A percentile compares a stretch with the other conserved stretches of the same genome.
Conservation (phyloP, 805 yeast species). For the Kuraishia hungarica region DNA sequence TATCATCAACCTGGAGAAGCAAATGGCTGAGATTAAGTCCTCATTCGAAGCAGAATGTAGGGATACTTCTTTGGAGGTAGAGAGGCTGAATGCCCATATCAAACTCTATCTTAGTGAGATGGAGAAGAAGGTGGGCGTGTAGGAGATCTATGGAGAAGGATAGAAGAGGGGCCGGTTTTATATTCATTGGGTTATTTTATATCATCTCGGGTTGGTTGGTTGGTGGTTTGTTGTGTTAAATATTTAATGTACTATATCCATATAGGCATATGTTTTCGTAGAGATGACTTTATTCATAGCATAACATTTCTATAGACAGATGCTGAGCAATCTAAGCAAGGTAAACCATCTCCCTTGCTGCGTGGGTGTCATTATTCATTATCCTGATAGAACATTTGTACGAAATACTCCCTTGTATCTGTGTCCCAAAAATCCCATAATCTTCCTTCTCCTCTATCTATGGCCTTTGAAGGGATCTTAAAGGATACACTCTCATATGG, state of each 20-base stretch:
- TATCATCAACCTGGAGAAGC: constrained; percentile 34
- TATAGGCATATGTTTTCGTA: too few species aligned
- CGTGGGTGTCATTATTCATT: not conserved
- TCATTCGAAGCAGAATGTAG: constrained; percentile 45
- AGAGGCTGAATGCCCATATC: constrained; percentile 46
- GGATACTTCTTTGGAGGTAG: constrained; percentile 43
- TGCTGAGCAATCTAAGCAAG: too few species aligned
- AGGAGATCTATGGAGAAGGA: not conserved
- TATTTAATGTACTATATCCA: not conserved
- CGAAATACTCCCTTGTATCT: constrained; percentile 57
- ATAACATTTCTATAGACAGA: too few species aligned
- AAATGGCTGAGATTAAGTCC: constrained; percentile 26
- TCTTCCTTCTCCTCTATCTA: constrained; percentile 26
- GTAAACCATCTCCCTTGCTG: too few species aligned
- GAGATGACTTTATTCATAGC: too few species aligned
- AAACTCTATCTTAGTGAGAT: constrained; percentile 44
- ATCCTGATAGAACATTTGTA: constrained; percentile 53
- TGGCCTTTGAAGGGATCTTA: constrained; percentile 56
- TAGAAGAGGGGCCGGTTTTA: not conserved
- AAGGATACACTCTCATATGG: constrained; percentile 81
- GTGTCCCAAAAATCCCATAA: constrained; percentile 67
- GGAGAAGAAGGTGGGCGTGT: constrained; percentile 21
- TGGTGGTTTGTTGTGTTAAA: not conserved
- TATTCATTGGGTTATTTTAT: not conserved
- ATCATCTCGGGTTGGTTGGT: not conserved